phyloP scores from a whole-genome alignment of 176 grass and related monocot genomes.

The Saccharum officinarum region DNA sequence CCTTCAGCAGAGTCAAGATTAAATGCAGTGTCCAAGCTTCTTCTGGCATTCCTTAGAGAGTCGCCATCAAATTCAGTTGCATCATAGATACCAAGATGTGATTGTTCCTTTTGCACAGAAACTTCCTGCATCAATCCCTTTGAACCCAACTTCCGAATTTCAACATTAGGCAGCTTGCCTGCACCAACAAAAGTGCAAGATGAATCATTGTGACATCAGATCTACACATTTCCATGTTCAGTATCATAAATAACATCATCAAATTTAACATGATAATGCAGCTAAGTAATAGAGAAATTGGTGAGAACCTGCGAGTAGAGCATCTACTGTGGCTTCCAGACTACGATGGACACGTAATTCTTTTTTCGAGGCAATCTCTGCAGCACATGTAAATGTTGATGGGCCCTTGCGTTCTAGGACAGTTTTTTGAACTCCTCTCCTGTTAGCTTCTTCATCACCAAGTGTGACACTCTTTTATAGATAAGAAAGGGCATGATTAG shows the following conservation, averaged over 20 bases:
- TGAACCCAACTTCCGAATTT: constrained; percentile 65
- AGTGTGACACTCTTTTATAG: constrained; percentile 75
- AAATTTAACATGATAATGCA: constrained; percentile 22
- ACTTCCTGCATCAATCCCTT: constrained; percentile 36
- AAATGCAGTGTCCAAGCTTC: constrained; percentile 43
- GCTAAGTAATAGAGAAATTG: constrained; percentile 22
- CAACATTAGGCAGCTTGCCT: constrained; percentile 73
- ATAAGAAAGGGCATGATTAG: neutral
- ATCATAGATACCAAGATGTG: constrained; percentile 8
- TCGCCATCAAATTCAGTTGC: constrained; percentile 9
- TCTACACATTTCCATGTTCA: neutral
- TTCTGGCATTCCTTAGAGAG: constrained; percentile 40
- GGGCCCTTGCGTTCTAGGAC: constrained; percentile 80
- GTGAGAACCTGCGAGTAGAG: constrained; percentile 77
- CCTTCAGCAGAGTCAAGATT: constrained; percentile 58
- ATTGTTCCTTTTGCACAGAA: constrained; percentile 42
- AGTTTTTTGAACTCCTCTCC: constrained; percentile 90
- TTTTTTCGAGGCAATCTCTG: constrained; percentile 90
- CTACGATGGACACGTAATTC: constrained; percentile 68
- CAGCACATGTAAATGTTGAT: constrained; percentile 87
- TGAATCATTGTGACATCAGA: neutral
- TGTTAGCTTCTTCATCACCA: constrained; percentile 85
- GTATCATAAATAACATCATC: neutral
- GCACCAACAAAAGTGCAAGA: constrained; percentile 30
- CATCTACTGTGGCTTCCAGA: constrained; percentile 84